Percentiles rank a stretch among this genome's conserved stretches.
Evolutionary conservation across 805 yeast species (phyloP).

Genomic region (Metschnikowia henanensis): DNA sequence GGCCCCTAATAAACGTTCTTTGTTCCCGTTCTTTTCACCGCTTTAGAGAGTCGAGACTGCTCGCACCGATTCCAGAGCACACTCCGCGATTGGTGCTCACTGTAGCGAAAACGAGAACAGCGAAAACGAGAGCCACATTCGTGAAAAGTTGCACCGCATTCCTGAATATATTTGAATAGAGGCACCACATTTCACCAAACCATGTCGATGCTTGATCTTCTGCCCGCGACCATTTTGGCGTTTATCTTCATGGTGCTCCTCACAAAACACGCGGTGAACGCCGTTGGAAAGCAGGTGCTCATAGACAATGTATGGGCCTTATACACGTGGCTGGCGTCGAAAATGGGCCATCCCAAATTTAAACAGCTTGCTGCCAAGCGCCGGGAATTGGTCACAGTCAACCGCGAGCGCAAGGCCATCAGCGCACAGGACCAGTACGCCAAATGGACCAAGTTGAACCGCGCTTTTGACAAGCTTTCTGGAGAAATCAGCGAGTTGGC

Average conservation of each 20-base stretch:
- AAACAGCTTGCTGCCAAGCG: constrained; percentile 27
- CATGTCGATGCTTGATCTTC: constrained; percentile 26
- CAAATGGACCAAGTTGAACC: constrained; percentile 89
- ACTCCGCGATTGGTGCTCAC: too few species aligned
- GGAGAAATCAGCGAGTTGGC: constrained; percentile 49
- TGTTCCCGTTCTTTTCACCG: too few species aligned
- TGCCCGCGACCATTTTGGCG: constrained; percentile 38
- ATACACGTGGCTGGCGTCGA: constrained; percentile 34
- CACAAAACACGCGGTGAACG: constrained; percentile 27
- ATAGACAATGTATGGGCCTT: constrained; percentile 39
- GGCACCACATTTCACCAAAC: neutral
- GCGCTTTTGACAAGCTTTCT: constrained; percentile 60
- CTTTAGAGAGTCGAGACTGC: too few species aligned
- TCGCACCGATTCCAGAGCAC: too few species aligned
- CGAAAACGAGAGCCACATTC: too few species aligned
- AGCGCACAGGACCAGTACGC: constrained; percentile 95
- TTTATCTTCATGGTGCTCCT: constrained; percentile 24
- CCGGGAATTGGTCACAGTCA: constrained; percentile 46
- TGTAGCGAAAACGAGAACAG: too few species aligned
- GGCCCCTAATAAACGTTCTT: too few species aligned
- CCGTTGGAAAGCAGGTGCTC: constrained; percentile 35
- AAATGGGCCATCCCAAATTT: constrained; percentile 32
- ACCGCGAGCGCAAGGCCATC: constrained; percentile 55
- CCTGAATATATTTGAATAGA: too few species aligned
- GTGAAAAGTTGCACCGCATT: too few species aligned